Conservation (phyloP, 129 eudicot species). For the Saposhnikovia divaricata region DNA sequence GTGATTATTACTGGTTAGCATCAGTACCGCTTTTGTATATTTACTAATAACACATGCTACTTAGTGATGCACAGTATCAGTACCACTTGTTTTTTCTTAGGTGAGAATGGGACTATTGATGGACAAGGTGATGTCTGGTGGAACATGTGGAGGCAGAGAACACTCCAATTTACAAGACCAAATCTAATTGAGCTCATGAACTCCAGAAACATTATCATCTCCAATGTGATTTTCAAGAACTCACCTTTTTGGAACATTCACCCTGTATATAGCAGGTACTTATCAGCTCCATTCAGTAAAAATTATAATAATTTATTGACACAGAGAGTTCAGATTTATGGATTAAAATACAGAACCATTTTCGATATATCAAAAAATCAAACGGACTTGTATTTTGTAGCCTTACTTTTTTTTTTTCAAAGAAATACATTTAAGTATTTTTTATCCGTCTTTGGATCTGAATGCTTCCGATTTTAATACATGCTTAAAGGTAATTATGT, state of each 20-base stretch:
- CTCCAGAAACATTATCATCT: constrained; percentile 67
- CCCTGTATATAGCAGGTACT: constrained; percentile 96
- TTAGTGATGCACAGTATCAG: neutral
- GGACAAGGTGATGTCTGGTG: constrained; percentile 99
- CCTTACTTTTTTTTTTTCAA: neutral
- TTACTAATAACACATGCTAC: neutral
- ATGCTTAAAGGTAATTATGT: neutral
- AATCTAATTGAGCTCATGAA: constrained; percentile 85
- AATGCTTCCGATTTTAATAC: neutral
- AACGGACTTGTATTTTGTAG: neutral
- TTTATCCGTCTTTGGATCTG: neutral
- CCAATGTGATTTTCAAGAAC: constrained; percentile 81
- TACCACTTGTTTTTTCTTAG: constrained; percentile 22
- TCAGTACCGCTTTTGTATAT: neutral
- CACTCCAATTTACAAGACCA: constrained; percentile 82
- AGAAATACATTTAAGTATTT: neutral
- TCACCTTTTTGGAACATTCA: constrained; percentile 99
- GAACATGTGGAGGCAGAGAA: constrained; percentile 96
- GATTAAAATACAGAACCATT: too few species aligned
- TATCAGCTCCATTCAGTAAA: neutral
- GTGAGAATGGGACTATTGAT: constrained; percentile 97
- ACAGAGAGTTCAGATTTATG: neutral
- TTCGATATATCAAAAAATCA: neutral
- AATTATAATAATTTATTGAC: neutral
- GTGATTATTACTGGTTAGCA: constrained; percentile 81